Percentiles rank a stretch among this genome's conserved stretches.
phyloP scores from a whole-genome alignment of 1,284 basidiomycete genomes.

The Ceratobasidium sp. region DNA sequence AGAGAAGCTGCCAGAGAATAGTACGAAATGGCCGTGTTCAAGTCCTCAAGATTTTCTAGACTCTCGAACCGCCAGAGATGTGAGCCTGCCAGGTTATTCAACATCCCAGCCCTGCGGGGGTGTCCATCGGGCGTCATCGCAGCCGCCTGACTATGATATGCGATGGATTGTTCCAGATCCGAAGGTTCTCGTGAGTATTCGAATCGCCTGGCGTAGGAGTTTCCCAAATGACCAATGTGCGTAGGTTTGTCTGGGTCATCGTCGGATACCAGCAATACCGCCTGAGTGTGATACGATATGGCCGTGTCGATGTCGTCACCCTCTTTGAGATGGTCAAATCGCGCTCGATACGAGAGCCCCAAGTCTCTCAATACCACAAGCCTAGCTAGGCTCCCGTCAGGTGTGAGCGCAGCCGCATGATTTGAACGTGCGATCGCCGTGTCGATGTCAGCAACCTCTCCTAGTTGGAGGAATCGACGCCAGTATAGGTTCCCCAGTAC shows the following conservation, averaged over 20 bases:
- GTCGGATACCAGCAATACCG: neutral
- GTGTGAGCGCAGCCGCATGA: neutral
- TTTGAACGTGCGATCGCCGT: neutral
- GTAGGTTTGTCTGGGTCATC: neutral
- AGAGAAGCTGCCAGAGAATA: neutral
- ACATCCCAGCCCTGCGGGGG: neutral
- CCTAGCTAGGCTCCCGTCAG: neutral
- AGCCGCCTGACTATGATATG: neutral
- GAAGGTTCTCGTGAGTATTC: neutral
- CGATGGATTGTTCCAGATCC: slow-evolving; percentile 15
- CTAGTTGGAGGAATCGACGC: neutral
- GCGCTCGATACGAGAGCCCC: neutral
- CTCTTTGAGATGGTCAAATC: slow-evolving; percentile 1
- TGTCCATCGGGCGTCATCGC: slow-evolving; percentile 3
- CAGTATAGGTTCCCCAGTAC: neutral
- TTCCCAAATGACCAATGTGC: slow-evolving; percentile 6
- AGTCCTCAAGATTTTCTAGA: neutral
- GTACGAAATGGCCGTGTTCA: neutral
- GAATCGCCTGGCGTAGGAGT: slow-evolving; percentile 20
- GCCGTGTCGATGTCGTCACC: neutral
- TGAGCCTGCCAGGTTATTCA: neutral
- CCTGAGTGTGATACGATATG: slow-evolving; percentile 4
- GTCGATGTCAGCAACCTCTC: neutral
- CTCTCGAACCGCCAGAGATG: neutral
- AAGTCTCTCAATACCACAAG: neutral